Percentiles rank a stretch among this genome's conserved stretches.
These are phyloP conservation scores for Exophiala oligosperma DNA, from an alignment of 2,329 filamentous ascomycete species.

Conservation along the genomic window DNA sequence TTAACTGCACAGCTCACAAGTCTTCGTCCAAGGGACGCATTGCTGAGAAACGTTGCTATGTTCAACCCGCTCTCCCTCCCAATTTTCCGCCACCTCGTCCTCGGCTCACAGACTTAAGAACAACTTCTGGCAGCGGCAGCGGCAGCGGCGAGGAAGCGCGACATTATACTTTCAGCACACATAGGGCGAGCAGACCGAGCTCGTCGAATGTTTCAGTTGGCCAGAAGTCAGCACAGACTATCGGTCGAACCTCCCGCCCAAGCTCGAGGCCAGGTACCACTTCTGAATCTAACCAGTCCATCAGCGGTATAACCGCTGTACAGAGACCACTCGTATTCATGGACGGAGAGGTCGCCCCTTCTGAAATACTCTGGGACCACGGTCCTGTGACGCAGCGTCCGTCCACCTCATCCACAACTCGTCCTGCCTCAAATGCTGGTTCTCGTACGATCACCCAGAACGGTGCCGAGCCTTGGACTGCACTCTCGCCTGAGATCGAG, in stretches of 20 bases:
- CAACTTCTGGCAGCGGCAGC: not conserved
- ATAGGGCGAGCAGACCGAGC: constrained; percentile 14
- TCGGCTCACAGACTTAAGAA: no score
- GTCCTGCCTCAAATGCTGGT: constrained; percentile 4
- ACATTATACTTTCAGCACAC: constrained; percentile 13
- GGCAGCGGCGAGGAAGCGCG: constrained; percentile 21
- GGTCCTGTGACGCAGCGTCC: not conserved
- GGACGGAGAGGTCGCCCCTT: constrained; percentile 6
- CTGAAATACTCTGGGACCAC: constrained; percentile 5
- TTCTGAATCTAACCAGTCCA: constrained; percentile 5
- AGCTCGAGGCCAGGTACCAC: constrained; percentile 13
- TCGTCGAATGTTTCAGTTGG: constrained; percentile 11
- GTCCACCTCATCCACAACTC: constrained; percentile 12
- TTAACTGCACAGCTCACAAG: constrained; percentile 4
- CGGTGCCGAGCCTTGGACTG: not conserved
- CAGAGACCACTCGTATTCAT: constrained; percentile 12
- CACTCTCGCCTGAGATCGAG: constrained; percentile 6
- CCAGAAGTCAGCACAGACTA: constrained; percentile 15
- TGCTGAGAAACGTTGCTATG: constrained; percentile 8
- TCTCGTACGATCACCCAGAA: not conserved
- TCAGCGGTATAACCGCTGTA: constrained; percentile 6
- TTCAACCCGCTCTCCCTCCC: no score
- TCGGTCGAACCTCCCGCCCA: constrained; percentile 15
- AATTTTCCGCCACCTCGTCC: no score
- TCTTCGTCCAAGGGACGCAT: constrained; percentile 11